Base-by-base conservation (phyloP, 2,329 filamentous ascomycete species). In the Falciphora oryzae region DNA sequence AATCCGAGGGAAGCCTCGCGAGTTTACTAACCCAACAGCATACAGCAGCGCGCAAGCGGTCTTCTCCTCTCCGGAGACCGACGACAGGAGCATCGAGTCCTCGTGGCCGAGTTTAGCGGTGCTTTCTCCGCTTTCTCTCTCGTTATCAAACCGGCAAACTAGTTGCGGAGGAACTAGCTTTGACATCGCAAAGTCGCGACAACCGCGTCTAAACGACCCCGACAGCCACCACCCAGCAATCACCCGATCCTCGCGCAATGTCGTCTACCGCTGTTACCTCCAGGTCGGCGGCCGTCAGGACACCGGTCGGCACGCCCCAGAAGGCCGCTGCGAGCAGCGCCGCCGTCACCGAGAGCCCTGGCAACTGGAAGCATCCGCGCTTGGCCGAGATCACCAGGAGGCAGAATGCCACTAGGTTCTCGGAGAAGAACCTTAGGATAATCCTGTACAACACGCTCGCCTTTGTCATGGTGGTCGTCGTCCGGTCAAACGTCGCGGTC, bases 311-410 rank as follows among this genome's bases (percentile, higher is more conserved):
- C 61, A 65, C 64, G 18, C 64, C 64, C 28, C 57, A 60, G 32
- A 65, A 57, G 57, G 57, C 56, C 6, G 22, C 63, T 53, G 31
- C 28, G 8, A 18, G 11, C 14, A 63, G 64, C 10, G 68, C 76
- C 1, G 67, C 72, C 28, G 68, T 70, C 57, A 73, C 76, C 32
- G 84, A 86, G 63, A 86, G 83, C 70, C 85, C 91, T 8, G 93
- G 94, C 64, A 92, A 89, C 73, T 99, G 95, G 94, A 86, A 88
- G 72, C 95, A 99, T 75, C 95, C 95, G 44, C 88, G 89, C 68
- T 83, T 97, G 68, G 85, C 92, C 71, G 94, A 98, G 77, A 96
- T 99, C 73, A 87, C 90, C 22, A 85, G 85, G 67, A 88, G 95
- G 63, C 91, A 93, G 73, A 89, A 91, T 74, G 89, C 88, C 27